Percentiles rank a stretch among this genome's conserved stretches.
Evolutionary conservation across 768 basidiomycete genomes (phyloP).

Genomic region (Amanita phalloides): DNA sequence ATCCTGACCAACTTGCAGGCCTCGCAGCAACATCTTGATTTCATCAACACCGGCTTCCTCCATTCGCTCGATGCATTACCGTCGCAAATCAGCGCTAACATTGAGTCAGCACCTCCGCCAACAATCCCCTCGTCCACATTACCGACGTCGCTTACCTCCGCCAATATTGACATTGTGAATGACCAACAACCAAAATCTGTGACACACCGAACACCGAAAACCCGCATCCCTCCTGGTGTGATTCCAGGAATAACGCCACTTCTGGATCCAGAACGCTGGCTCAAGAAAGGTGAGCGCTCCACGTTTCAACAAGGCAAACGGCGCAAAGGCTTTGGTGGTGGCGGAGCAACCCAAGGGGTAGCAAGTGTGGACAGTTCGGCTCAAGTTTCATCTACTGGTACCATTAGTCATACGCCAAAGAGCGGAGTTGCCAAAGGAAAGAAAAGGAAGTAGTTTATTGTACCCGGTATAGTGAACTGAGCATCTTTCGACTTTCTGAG

Average conservation of each 20-base stretch:
- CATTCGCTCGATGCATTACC: conserved; percentile 54
- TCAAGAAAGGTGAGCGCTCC: conserved; percentile 77
- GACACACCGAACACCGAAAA: conserved; percentile 43
- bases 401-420: conserved; percentile 23
- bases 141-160: conserved; percentile 19
- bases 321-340: conserved; percentile 38
- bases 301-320: conserved; percentile 43
- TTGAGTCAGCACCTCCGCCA: conserved; percentile 61
- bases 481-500: not conserved
- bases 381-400: conserved; percentile 13
- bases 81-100: conserved; percentile 31
- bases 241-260: conserved; percentile 69
- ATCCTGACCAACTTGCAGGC: conserved; percentile 80
- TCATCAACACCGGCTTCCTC: conserved; percentile 62
- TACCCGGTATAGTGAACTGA: not conserved
- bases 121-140: conserved; percentile 21
- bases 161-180: conserved; percentile 16
- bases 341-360: conserved; percentile 65
- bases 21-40: conserved; percentile 74
- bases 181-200: conserved; percentile 21
- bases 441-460: conserved; percentile 47
- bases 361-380: conserved; percentile 27
- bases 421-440: conserved; percentile 46
- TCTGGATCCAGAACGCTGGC: conserved; percentile 81
- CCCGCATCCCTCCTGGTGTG: conserved; percentile 68